These are phyloP conservation scores for Gracilaria caudata DNA, from an alignment of 23 red algal genomes.

Conservation along the genomic window DNA sequence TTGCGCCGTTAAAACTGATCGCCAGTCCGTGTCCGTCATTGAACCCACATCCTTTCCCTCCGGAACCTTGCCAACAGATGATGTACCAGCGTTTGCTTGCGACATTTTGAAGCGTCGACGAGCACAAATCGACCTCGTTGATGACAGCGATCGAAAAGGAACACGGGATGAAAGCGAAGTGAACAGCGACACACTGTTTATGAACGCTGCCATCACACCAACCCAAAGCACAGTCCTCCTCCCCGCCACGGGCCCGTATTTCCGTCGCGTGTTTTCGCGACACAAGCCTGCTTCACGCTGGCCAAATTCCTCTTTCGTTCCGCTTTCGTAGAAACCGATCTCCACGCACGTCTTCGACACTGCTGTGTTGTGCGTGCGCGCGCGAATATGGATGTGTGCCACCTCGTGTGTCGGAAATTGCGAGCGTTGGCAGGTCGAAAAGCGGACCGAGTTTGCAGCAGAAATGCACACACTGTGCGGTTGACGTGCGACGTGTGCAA, in stretches of 20 bases:
- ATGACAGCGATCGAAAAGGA: not conserved
- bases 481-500: no score
- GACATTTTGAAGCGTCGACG: constrained; percentile 1
- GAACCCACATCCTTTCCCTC: constrained; percentile 6
- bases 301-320: no score
- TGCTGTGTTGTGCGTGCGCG: no score
- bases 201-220: constrained; percentile 7
- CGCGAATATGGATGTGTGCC: no score
- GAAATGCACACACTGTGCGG: no score
- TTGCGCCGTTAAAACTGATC: constrained; percentile 51
- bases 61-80: constrained; percentile 33
- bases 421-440: no score
- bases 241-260: not conserved
- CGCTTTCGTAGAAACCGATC: not conserved
- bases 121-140: not conserved
- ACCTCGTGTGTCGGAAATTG: no score
- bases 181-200: not conserved
- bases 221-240: not conserved
- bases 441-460: no score
- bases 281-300: not conserved
- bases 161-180: not conserved
- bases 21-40: constrained; percentile 81
- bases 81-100: not conserved
- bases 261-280: not conserved
- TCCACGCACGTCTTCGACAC: no score